phyloP scores from a whole-genome alignment of 495 filamentous ascomycete species.

The Aspergillus baeticus region DNA sequence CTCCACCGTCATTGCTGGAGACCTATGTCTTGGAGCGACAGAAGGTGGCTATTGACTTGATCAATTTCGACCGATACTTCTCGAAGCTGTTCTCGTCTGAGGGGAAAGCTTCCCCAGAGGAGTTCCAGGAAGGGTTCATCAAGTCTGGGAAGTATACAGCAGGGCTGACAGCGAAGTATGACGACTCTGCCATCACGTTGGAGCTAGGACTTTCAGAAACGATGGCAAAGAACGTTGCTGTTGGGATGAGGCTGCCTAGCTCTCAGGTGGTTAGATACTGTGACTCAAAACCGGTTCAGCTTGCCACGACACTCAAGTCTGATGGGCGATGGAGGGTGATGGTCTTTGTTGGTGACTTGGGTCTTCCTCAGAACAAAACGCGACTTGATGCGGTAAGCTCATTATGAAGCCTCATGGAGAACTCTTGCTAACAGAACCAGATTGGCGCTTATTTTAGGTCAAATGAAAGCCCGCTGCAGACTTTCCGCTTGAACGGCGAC shows the following conservation, averaged over 20 bases:
- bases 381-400: conserved; percentile 45
- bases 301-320: conserved; percentile 42
- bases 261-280: conserved; percentile 59
- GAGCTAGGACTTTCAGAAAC: conserved; percentile 23
- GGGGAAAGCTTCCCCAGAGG: conserved; percentile 30
- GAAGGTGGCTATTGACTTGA: conserved; percentile 66
- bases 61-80: conserved; percentile 71
- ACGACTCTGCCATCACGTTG: conserved; percentile 46
- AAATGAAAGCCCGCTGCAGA: conserved; percentile 33
- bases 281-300: conserved; percentile 57
- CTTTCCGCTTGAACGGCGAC: conserved; percentile 47
- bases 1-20: conserved; percentile 54
- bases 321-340: conserved; percentile 67
- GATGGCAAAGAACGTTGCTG: conserved; percentile 45
- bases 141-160: conserved; percentile 63
- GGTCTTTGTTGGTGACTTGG: conserved; percentile 52
- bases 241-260: conserved; percentile 58
- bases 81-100: conserved; percentile 58
- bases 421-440: conserved; percentile 19
- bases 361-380: conserved; percentile 28
- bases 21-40: conserved; percentile 71
- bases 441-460: conserved; percentile 38
- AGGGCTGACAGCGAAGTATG: conserved; percentile 59
- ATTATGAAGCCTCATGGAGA: not conserved
- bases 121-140: conserved; percentile 60